Evolutionary conservation across 768 basidiomycete species (phyloP).

Genomic region (Mrakia blollopis): DNA sequence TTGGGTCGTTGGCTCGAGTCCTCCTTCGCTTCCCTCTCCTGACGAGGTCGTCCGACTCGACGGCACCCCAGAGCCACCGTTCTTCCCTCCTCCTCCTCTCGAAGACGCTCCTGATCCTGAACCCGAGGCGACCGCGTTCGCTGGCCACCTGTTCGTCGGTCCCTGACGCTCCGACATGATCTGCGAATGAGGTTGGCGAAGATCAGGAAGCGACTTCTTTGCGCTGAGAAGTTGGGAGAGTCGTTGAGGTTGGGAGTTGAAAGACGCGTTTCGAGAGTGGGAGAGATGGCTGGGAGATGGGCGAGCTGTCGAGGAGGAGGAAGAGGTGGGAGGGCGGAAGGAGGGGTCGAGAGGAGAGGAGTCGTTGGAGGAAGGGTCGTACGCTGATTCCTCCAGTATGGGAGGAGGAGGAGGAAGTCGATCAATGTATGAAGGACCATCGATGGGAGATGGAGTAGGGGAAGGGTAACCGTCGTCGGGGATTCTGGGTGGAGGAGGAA

Average conservation of each 20-base stretch:
- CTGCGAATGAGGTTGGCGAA: slow-evolving; percentile 53
- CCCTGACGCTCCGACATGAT: slow-evolving; percentile 44
- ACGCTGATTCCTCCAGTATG: background rate
- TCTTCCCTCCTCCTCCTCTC: background rate
- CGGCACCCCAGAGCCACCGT: background rate
- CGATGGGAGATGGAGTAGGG: slow-evolving; percentile 10
- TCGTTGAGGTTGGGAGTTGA: slow-evolving; percentile 23
- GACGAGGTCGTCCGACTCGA: slow-evolving; percentile 3
- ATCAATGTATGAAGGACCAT: background rate
- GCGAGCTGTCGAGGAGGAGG: background rate
- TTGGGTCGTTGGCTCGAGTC: background rate
- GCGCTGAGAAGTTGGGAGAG: slow-evolving; percentile 38
- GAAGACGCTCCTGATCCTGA: background rate
- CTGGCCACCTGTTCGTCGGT: slow-evolving; percentile 35
- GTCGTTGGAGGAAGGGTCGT: background rate
- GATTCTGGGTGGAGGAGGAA: slow-evolving; percentile 4
- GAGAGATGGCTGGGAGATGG: background rate
- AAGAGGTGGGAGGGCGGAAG: background rate
- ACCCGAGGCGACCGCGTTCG: slow-evolving; percentile 7
- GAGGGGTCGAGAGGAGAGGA: background rate
- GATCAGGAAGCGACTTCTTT: slow-evolving; percentile 84
- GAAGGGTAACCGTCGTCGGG: slow-evolving; percentile 13
- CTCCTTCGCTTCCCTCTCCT: background rate
- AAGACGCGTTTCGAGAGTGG: slow-evolving; percentile 19
- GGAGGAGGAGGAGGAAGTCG: background rate